Conservation (phyloP, 768 basidiomycete species). For the Kwoniella bestiolae region DNA sequence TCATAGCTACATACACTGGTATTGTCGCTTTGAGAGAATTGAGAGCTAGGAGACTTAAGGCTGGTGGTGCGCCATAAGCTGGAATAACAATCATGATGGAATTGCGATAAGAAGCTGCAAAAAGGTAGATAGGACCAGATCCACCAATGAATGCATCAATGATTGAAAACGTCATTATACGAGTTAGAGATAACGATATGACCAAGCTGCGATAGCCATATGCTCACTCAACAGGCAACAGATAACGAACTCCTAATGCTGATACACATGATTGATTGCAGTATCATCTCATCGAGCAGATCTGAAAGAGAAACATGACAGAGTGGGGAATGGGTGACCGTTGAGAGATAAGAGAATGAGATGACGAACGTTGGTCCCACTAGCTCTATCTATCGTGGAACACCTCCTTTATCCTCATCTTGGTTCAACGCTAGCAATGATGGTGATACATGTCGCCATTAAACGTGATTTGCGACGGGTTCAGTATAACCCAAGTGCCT, state of each 20-base stretch:
- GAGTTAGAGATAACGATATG: too few relatives aligned
- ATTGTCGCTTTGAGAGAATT: constrained; percentile 48
- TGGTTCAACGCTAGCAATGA: too few relatives aligned
- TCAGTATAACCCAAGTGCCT: too few relatives aligned
- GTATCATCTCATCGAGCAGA: neutral
- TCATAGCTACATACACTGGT: constrained; percentile 49
- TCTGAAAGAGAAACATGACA: too few relatives aligned
- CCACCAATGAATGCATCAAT: too few relatives aligned
- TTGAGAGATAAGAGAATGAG: neutral
- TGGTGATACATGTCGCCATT: neutral
- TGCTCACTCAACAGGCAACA: too few relatives aligned
- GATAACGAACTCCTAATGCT: too few relatives aligned
- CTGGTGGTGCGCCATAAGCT: constrained; percentile 37
- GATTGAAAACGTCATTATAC: too few relatives aligned
- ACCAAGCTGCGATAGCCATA: too few relatives aligned
- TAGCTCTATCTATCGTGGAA: neutral
- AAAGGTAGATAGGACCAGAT: too few relatives aligned
- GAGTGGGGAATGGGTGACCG: neutral
- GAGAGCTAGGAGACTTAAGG: constrained; percentile 39
- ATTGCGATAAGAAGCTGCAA: neutral
- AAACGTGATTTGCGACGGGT: neutral
- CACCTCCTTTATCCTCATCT: neutral
- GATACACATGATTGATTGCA: neutral
- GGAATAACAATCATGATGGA: neutral
- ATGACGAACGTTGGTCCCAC: neutral